Percentiles rank a stretch among this genome's conserved stretches.
Evolutionary conservation across 495 filamentous ascomycete species (phyloP).

Genomic region (Tuber magnatum): DNA sequence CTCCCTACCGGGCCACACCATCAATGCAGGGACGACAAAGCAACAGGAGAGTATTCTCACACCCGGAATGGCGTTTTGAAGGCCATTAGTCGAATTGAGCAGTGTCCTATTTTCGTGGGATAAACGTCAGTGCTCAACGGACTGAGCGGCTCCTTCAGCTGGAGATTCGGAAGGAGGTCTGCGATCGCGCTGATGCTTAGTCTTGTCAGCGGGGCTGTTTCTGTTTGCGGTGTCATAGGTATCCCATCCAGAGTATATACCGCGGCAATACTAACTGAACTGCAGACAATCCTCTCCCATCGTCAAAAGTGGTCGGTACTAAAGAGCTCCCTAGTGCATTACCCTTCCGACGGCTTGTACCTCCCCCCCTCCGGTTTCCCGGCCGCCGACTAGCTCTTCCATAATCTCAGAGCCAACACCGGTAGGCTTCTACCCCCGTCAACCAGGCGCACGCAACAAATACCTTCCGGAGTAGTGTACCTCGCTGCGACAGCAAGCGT

Average conservation of each 20-base stretch:
- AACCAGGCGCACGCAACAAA: conserved; percentile 43
- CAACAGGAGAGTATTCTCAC: conserved; percentile 63
- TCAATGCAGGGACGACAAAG: conserved; percentile 55
- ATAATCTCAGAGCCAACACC: conserved; percentile 53
- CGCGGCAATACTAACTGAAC: background rate
- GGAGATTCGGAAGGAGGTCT: conserved; percentile 53
- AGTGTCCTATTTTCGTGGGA: conserved; percentile 58
- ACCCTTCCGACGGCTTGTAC: conserved; percentile 53
- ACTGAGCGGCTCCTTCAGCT: conserved; percentile 58
- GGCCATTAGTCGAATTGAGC: conserved; percentile 60
- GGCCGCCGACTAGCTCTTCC: background rate
- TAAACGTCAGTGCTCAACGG: conserved; percentile 63
- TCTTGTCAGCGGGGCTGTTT: conserved; percentile 53
- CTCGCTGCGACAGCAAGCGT: conserved; percentile 53
- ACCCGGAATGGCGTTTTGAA: conserved; percentile 58
- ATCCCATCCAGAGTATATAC: background rate
- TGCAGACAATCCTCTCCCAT: conserved; percentile 20
- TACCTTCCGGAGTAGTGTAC: conserved; percentile 55
- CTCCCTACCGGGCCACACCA: conserved; percentile 59
- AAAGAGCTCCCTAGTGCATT: conserved; percentile 55
- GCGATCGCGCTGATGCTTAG: conserved; percentile 56
- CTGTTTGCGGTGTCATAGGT: conserved; percentile 51
- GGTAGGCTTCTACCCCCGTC: conserved; percentile 51
- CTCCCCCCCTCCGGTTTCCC: background rate
- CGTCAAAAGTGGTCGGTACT: conserved; percentile 51